phyloP scores from a whole-genome alignment of 1,284 basidiomycete species.

The Vanrija pseudolonga region DNA sequence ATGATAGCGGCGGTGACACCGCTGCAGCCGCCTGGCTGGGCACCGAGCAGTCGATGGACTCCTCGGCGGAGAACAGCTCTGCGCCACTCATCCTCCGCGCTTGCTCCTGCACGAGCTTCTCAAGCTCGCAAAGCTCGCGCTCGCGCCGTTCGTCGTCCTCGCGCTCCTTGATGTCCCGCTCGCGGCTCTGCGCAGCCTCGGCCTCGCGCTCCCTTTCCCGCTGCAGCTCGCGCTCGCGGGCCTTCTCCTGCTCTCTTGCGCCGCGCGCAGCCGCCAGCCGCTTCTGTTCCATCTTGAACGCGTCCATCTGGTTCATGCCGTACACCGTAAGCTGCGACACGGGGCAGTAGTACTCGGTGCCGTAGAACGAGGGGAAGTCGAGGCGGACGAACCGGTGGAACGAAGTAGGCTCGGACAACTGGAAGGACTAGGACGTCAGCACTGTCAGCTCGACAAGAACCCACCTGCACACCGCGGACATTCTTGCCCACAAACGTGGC shows the following conservation, averaged over 20 bases:
- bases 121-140: constrained; percentile 36
- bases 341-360: constrained; percentile 94
- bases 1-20: background rate
- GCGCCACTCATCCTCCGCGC: constrained; percentile 18
- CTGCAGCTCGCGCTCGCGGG: constrained; percentile 19
- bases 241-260: constrained; percentile 28
- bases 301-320: constrained; percentile 92
- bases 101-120: constrained; percentile 36
- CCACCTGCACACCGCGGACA: constrained; percentile 83
- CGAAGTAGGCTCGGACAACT: constrained; percentile 58
- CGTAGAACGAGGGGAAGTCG: constrained; percentile 91
- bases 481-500: constrained; percentile 83
- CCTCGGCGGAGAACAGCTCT: constrained; percentile 8
- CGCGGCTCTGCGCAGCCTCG: constrained; percentile 26
- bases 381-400: constrained; percentile 93
- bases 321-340: constrained; percentile 89
- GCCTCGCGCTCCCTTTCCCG: constrained; percentile 55
- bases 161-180: constrained; percentile 13
- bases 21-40: background rate
- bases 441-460: constrained; percentile 22
- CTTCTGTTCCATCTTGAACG: constrained; percentile 80
- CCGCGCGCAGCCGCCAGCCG: constrained; percentile 20
- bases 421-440: constrained; percentile 63
- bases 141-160: constrained; percentile 28
- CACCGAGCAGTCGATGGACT: constrained; percentile 6